Evolutionary conservation across 352 stramenopile genomes (phyloP).

Genomic region (Globisporangium parvum): DNA sequence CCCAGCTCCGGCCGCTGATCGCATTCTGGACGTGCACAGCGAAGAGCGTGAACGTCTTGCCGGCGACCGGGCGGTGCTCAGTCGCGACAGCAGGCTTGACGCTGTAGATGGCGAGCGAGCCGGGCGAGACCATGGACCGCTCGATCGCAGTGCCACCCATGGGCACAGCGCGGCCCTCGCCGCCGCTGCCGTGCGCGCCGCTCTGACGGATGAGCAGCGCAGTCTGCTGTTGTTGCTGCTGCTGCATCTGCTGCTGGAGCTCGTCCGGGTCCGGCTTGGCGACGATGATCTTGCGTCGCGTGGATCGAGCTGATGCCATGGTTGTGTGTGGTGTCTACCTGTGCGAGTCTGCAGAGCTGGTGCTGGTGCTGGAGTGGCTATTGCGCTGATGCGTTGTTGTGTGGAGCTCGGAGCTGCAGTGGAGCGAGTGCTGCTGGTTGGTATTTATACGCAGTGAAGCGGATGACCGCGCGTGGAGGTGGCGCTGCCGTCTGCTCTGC

Average conservation of each 20-base stretch:
- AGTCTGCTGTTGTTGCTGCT: constrained; percentile 15
- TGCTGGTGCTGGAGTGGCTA: background rate
- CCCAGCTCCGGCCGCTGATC: constrained; percentile 61
- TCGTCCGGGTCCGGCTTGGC: constrained; percentile 11
- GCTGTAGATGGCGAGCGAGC: constrained; percentile 53
- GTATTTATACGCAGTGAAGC: background rate
- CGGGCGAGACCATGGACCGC: constrained; percentile 52
- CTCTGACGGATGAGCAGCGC: constrained; percentile 37
- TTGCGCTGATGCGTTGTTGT: too few species aligned
- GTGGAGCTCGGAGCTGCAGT: background rate
- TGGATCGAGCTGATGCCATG: constrained; percentile 11
- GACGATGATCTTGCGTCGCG: constrained; percentile 14
- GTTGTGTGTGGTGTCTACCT: background rate
- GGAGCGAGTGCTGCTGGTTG: too few species aligned
- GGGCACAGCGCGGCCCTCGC: constrained; percentile 30
- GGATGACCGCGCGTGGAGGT: background rate
- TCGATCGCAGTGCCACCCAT: constrained; percentile 64
- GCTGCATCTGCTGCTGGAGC: constrained; percentile 9
- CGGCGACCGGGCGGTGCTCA: constrained; percentile 12
- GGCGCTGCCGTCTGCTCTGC: background rate
- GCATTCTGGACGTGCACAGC: constrained; percentile 66
- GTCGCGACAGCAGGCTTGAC: constrained; percentile 38
- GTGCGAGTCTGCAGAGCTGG: background rate
- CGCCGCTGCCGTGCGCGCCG: constrained; percentile 12
- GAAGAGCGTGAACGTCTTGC: constrained; percentile 51